Evolutionary conservation across 2,329 filamentous ascomycete genomes (phyloP).

Genomic region (Raffaelea albimanens): DNA sequence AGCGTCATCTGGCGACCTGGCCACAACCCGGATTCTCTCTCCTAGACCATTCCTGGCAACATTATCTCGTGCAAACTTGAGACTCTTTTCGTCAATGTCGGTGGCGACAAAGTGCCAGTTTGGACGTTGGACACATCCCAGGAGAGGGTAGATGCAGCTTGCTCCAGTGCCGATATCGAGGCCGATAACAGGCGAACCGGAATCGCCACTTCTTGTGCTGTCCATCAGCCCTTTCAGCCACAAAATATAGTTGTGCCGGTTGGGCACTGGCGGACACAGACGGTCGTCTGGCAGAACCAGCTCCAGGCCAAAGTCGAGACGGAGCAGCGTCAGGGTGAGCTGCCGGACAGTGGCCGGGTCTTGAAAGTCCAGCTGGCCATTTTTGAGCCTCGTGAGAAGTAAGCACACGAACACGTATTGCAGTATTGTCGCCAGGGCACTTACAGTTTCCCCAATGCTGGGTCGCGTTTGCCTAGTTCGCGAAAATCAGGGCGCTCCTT

Average conservation of each 20-base stretch:
- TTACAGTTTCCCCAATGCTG: constrained; percentile 32
- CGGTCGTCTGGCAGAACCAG: constrained; percentile 67
- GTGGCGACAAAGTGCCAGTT: constrained; percentile 65
- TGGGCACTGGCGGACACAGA: constrained; percentile 74
- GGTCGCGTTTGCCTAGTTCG: constrained; percentile 29
- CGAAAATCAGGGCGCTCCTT: constrained; percentile 30
- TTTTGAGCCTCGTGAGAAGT: constrained; percentile 16
- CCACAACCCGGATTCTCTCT: constrained; percentile 53
- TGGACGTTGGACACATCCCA: constrained; percentile 60
- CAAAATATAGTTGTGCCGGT: constrained; percentile 78
- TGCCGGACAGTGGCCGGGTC: constrained; percentile 69
- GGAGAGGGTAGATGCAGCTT: constrained; percentile 81
- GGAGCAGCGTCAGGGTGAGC: constrained; percentile 70
- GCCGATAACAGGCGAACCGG: constrained; percentile 38
- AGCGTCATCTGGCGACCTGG: constrained; percentile 34
- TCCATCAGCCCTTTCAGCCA: constrained; percentile 82
- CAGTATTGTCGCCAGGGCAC: too few species aligned
- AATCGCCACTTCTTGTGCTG: constrained; percentile 46
- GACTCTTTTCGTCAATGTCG: constrained; percentile 67
- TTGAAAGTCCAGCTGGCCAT: constrained; percentile 64
- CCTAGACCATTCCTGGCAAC: constrained; percentile 56
- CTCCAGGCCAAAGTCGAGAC: constrained; percentile 61
- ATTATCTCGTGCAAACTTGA: constrained; percentile 58
- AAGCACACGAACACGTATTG: neutral
- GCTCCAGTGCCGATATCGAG: constrained; percentile 87